These are phyloP conservation scores for Candida xyloterini DNA, from an alignment of 805 yeast genomes.

Conservation along the genomic window DNA sequence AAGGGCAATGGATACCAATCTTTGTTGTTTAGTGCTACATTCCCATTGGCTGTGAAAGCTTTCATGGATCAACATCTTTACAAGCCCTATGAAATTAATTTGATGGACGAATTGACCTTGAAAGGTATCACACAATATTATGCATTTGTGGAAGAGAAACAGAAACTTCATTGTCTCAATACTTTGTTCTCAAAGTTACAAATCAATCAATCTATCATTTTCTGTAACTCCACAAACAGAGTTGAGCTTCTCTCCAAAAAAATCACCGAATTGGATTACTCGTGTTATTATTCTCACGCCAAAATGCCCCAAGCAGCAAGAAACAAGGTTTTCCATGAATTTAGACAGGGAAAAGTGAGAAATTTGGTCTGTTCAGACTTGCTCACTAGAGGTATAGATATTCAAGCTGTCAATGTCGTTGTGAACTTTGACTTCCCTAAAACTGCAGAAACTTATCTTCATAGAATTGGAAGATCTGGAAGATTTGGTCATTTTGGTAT, in stretches of 20 bases:
- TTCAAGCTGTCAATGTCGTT: conserved; percentile 97
- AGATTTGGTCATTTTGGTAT: conserved; percentile 98
- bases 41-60: conserved; percentile 89
- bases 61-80: conserved; percentile 89
- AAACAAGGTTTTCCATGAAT: conserved; percentile 97
- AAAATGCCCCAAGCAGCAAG: conserved; percentile 96
- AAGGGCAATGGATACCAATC: conserved; percentile 64
- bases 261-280: conserved; percentile 93
- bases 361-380: conserved; percentile 95
- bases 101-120: conserved; percentile 96
- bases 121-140: conserved; percentile 96
- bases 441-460: conserved; percentile 94
- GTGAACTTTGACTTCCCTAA: conserved; percentile 98
- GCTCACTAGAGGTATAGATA: conserved; percentile 97
- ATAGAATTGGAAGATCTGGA: conserved; percentile 98
- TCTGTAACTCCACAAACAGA: conserved; percentile 94
- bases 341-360: conserved; percentile 96
- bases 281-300: conserved; percentile 96
- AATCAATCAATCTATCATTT: conserved; percentile 94
- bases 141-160: conserved; percentile 97
- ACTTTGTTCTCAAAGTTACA: conserved; percentile 91
- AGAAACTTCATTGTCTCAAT: conserved; percentile 93
- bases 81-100: conserved; percentile 91
- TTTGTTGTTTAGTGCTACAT: conserved; percentile 88
- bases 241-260: conserved; percentile 94